Conservation (phyloP, 2,329 filamentous ascomycete genomes). For the Tricladium varicosporioides region DNA sequence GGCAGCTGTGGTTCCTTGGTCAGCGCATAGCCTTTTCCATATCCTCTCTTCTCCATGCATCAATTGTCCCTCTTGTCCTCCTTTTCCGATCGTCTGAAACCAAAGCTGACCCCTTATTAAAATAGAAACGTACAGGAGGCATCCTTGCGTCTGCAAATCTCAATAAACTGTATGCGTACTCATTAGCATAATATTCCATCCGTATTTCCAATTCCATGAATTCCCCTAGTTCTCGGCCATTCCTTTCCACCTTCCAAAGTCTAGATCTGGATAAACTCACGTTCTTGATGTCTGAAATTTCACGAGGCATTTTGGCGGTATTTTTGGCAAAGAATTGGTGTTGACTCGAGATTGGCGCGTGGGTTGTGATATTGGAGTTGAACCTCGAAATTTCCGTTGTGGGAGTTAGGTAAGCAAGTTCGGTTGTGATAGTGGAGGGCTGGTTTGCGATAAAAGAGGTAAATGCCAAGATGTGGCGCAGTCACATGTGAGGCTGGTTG, state of each 20-base stretch:
- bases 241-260: background rate
- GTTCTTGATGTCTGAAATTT: constrained; percentile 78
- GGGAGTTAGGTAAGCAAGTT: constrained; percentile 9
- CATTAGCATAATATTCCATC: constrained; percentile 8
- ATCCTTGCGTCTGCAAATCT: constrained; percentile 99
- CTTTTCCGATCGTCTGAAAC: background rate
- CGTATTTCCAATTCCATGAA: background rate
- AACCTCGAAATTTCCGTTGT: constrained; percentile 7
- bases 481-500: constrained; percentile 12
- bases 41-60: background rate
- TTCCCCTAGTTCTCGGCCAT: background rate
- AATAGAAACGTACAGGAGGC: constrained; percentile 96
- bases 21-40: background rate
- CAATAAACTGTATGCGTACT: constrained; percentile 76
- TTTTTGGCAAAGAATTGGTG: constrained; percentile 27
- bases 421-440: constrained; percentile 5
- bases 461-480: constrained; percentile 9
- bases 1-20: constrained; percentile 57
- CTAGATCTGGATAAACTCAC: constrained; percentile 40
- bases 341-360: constrained; percentile 12
- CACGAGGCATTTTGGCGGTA: constrained; percentile 14
- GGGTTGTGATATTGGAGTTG: constrained; percentile 8
- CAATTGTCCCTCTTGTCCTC: background rate
- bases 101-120: too few relatives aligned
- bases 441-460: background rate